Conservation (phyloP, 2,329 filamentous ascomycete species). For the Diplodia seriata region DNA sequence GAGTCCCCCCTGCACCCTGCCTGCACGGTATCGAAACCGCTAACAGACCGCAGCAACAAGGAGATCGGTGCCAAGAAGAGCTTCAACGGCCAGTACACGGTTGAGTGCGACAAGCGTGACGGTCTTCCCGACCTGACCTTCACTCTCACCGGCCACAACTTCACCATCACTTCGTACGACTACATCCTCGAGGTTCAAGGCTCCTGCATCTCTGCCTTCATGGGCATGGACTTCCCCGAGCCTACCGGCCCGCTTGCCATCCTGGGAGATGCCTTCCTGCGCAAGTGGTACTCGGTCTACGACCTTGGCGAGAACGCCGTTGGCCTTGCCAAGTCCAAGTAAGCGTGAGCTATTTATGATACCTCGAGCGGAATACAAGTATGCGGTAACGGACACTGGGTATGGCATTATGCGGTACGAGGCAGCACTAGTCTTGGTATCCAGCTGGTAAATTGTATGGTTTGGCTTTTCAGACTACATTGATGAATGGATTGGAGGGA, state of each 20-base stretch:
- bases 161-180: conserved; percentile 85
- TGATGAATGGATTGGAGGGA: conserved; percentile 4
- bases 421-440: background rate
- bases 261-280: conserved; percentile 82
- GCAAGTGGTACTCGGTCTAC: conserved; percentile 95
- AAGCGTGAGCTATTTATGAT: conserved; percentile 39
- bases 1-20: conserved; percentile 43
- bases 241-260: conserved; percentile 92
- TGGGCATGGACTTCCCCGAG: conserved; percentile 86
- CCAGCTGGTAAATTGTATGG: conserved; percentile 16
- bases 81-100: conserved; percentile 93
- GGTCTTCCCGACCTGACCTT: conserved; percentile 90
- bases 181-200: conserved; percentile 96
- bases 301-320: conserved; percentile 89
- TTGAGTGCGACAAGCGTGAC: conserved; percentile 86
- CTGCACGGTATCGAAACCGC: background rate
- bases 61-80: conserved; percentile 98
- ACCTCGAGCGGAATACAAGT: conserved; percentile 7
- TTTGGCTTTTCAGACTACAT: background rate
- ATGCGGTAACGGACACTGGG: conserved; percentile 14
- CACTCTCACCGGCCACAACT: conserved; percentile 88
- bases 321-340: conserved; percentile 85
- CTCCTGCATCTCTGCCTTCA: conserved; percentile 96
- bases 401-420: background rate
- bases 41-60: conserved; percentile 67